phyloP scores from a whole-genome alignment of 2,329 filamentous ascomycete species.

The Paecilomyces dactylethromorphus region DNA sequence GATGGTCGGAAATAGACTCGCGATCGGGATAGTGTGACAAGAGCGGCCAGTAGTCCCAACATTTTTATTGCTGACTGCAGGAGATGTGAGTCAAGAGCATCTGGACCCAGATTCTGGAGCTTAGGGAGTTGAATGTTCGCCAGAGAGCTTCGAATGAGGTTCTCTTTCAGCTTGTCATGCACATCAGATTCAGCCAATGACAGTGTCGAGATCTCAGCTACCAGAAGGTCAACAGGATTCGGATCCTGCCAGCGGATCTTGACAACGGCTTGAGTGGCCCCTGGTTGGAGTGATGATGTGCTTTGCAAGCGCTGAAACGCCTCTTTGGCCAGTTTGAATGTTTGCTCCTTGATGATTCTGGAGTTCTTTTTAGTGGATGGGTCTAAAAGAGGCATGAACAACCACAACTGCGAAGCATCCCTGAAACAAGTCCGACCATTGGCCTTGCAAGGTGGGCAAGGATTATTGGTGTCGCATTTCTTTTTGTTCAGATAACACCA shows the following conservation, averaged over 20 bases:
- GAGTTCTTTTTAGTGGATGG: neutral
- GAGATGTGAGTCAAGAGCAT: slow-evolving; percentile 2
- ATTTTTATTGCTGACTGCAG: slow-evolving; percentile 8
- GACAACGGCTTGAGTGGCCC: slow-evolving; percentile 4
- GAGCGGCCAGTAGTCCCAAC: slow-evolving; percentile 9
- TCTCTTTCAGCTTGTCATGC: neutral
- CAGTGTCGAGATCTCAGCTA: slow-evolving; percentile 2
- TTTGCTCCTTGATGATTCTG: slow-evolving; percentile 1
- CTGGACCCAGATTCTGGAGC: slow-evolving; percentile 2
- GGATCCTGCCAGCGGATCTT: slow-evolving; percentile 8
- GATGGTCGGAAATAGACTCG: slow-evolving; percentile 4
- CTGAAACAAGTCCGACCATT: slow-evolving; percentile 16
- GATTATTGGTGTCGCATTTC: slow-evolving; percentile 11
- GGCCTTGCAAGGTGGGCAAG: slow-evolving; percentile 14
- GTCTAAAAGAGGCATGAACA: slow-evolving; percentile 4
- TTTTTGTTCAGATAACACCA: slow-evolving; percentile 23
- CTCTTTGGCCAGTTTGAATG: slow-evolving; percentile 4
- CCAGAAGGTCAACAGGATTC: slow-evolving; percentile 3
- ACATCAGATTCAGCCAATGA: slow-evolving; percentile 1
- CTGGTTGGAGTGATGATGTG: neutral
- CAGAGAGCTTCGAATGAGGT: slow-evolving; percentile 4
- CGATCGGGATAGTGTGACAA: slow-evolving; percentile 8
- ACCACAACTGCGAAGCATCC: slow-evolving; percentile 8
- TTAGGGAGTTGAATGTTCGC: slow-evolving; percentile 2
- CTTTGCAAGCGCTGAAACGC: slow-evolving; percentile 3